Base-by-base conservation (phyloP, 2,329 filamentous ascomycete genomes). In the Paradendryphiella salina region DNA sequence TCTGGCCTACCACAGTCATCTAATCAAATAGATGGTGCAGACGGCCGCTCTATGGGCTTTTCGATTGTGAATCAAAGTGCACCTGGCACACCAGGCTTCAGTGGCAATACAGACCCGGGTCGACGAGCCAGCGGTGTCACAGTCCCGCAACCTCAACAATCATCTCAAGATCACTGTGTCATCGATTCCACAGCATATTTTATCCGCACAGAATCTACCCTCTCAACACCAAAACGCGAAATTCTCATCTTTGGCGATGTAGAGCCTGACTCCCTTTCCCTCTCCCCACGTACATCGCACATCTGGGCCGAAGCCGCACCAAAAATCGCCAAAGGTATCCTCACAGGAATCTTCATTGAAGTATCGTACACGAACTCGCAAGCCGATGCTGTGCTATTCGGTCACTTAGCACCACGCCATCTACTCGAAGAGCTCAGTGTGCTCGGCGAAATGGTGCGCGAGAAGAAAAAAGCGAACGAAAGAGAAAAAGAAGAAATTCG, bases 181-280 rank as follows among this genome's bases (percentile, higher is more conserved):
- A 87, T 90, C 53, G 90, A 96, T 70, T 96, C 90, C 57, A 94
- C 91, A 14, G 93, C 90, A 0, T 97, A 92, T 73, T 97, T 99
- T 73, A 88, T 99, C 58, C 88, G 90, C 31, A 88, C 94, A 52
- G 78, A 86, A 28, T 70, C 76, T 0, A 64, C 67, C 3, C 48
- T 63, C 2, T 64, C 64, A 1, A 69, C 70, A 0, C 65, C 70
- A 1, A 67, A 70, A 35, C 65, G 63, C 18, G 93, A 99, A 73
- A 83, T 97, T 2, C 82, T 99, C 52, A 89, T 99, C 40, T 97
- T 96, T 69, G 94, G 94, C 14, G 94, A 99, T 60, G 89, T 97
- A 31, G 94, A 99, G 68, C 91, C 94, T 0, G 94, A 99, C 72
- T 87, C 85, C 7, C 75, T 97, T 20, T 95, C 90, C 0, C 74